A percentile compares a stretch with the other conserved stretches of the same genome.
phyloP scores from a whole-genome alignment of 2,329 filamentous ascomycete genomes.

The Aspergillus aculeatus region DNA sequence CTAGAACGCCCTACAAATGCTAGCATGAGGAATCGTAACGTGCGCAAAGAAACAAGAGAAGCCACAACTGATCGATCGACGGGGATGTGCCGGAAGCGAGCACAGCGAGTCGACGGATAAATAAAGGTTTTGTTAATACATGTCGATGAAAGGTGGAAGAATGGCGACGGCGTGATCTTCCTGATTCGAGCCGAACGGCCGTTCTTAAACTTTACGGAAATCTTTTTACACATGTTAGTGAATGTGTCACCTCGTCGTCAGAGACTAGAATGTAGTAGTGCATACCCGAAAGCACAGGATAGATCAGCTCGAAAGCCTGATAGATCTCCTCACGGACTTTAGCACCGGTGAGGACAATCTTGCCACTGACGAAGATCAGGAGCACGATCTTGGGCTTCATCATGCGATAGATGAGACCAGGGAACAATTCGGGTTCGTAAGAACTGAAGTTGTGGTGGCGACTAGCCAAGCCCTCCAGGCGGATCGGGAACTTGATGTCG shows the following conservation, averaged over 20 bases:
- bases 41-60: slow-evolving; percentile 17
- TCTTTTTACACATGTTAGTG: slow-evolving; percentile 42
- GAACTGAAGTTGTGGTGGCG: slow-evolving; percentile 99
- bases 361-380: slow-evolving; percentile 95
- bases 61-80: not conserved
- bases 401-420: slow-evolving; percentile 99
- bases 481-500: slow-evolving; percentile 99
- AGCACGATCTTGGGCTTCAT: slow-evolving; percentile 99
- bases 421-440: slow-evolving; percentile 97
- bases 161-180: slow-evolving; percentile 20
- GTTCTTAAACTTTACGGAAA: slow-evolving; percentile 61
- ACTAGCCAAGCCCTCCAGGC: slow-evolving; percentile 89
- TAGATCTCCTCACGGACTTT: slow-evolving; percentile 99
- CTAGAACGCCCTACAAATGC: slow-evolving; percentile 48
- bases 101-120: slow-evolving; percentile 12
- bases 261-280: slow-evolving; percentile 14
- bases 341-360: slow-evolving; percentile 95
- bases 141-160: slow-evolving; percentile 16
- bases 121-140: slow-evolving; percentile 31
- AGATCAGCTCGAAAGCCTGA: slow-evolving; percentile 95
- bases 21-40: slow-evolving; percentile 41
- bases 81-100: slow-evolving; percentile 13
- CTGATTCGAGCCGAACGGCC: slow-evolving; percentile 8
- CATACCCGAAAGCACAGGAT: slow-evolving; percentile 85
- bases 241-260: not conserved